Evolutionary conservation across 2,329 filamentous ascomycete genomes (phyloP), one percentile per base, ranked within the genome.

Genomic region (Colletotrichum sp.): DNA sequence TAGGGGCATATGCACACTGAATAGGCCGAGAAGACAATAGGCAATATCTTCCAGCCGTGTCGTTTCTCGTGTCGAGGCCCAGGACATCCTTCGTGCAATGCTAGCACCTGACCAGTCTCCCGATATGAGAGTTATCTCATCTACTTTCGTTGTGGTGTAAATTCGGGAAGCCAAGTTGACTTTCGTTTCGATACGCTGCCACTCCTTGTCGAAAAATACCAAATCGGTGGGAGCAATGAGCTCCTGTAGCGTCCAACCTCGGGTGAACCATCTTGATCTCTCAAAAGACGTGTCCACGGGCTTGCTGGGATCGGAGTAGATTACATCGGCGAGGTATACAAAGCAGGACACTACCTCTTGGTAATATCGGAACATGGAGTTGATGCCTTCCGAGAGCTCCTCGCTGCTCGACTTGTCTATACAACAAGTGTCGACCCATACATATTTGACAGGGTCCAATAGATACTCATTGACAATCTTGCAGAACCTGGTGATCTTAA

Each of bases 1-100:
- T 5, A 80, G 71, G 4, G 79, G 76, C 80, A 83, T 82, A 25
- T 78, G 80, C 22, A 82, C 76, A 28, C 77, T 70, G 55, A 83
- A 82, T n/a, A 83, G 52, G 2, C 82, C 82, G 8, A 82, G 62
- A 27, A 83, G 73, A 25, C 79, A 80, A 36, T 83, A 83, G 1
- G 81, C 81, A 8, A 78, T 62, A 62, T 83, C 80, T 67, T 82
- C 78, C 52, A 43, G 5, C 4, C 78, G 62, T 3, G 76, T 81
- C 3, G 78, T 82, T 65, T 75, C 25, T n/a, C 81, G 73, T 2
- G 71, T 67, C 2, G 81, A 69, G 18, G 79, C 79, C 82, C 81
- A 83, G 7, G 79, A 81, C 81, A 83, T 83, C 60, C 79, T 77
- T n/a, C 71, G 36, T 6, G 81, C 79, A 36, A 82, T 72, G 74